Base-by-base conservation (phyloP, 228 moss, liverwort and hornwort species). In the Sphagnum magellanicum region DNA sequence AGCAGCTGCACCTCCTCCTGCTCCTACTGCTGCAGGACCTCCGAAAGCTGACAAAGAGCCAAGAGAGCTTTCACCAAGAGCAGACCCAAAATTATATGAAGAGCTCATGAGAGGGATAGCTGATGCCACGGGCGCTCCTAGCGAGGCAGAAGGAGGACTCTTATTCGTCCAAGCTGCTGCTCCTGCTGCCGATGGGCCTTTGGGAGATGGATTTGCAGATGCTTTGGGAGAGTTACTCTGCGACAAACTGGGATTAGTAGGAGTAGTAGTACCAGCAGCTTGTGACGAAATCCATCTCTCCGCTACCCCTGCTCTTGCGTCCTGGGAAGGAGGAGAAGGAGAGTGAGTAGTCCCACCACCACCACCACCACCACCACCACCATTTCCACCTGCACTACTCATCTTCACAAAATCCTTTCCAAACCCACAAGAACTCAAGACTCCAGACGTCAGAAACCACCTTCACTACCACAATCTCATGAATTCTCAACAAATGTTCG, bases 221-320 rank as follows among this genome's bases (percentile, higher is more conserved):
- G 81, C 75, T 69, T 84, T 85, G 1, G 93, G 90, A n/a, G 93
- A 91, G 80, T 81, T 93, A 68, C 77, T 85, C 51, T 91, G 91
- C 48, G 93, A 93, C 55, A 76, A 74, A 59, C 76, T 78, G 10
- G 84, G 49, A 5, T 89, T 83, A 60, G 90, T 79, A 32, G 32
- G 32, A 32, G 32, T 3, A 32, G 32, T 3, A 32, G 32, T 32
- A 32, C 32, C 32, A 65, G 85, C 93, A 62, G 97, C 97, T 79
- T 91, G 97, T 4, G 93, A 86, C 8, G 91, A 88, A 66, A 98
- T 88, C 97, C 97, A 98, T 72, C 87, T 82, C 80, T 98, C 97
- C 10, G 97, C 97, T 12, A 90, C 93, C 70, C 97, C 97, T 10
- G 97, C 97, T 78, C 97, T 83, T 6, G 87, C 75, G 71, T 90